Conservation (phyloP, 2,329 filamentous ascomycete genomes). For the Conoideocrella luteorostrata region DNA sequence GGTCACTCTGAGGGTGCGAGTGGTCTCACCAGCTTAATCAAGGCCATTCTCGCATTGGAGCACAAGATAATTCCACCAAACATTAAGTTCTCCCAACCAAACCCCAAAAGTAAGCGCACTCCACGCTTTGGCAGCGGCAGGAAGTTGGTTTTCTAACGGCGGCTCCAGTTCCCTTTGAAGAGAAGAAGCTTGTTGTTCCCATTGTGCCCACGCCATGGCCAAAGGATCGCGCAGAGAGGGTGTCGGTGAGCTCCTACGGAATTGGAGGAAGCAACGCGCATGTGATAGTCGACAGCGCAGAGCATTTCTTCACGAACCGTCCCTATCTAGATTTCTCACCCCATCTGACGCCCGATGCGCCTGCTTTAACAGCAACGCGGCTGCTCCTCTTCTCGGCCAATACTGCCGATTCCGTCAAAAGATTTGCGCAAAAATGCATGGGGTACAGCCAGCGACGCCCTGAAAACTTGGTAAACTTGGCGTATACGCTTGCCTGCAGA, state of each 20-base stretch:
- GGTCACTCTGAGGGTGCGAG: conserved; percentile 40
- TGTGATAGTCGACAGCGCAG: conserved; percentile 11
- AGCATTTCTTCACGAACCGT: conserved; percentile 10
- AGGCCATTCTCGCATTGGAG: conserved; percentile 34
- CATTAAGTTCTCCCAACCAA: conserved; percentile 27
- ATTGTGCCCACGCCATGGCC: conserved; percentile 25
- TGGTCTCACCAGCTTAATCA: conserved; percentile 37
- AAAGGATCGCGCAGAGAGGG: conserved; percentile 20
- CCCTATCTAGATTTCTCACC: too few relatives aligned
- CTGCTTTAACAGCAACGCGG: too few relatives aligned
- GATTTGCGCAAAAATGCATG: too few relatives aligned
- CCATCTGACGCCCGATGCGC: too few relatives aligned
- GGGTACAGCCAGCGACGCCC: too few relatives aligned
- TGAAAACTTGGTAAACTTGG: too few relatives aligned
- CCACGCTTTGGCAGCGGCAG: too few relatives aligned
- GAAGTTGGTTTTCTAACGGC: too few relatives aligned
- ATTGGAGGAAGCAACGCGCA: conserved; percentile 31
- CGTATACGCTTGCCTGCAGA: too few relatives aligned
- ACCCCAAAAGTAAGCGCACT: too few relatives aligned
- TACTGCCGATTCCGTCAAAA: too few relatives aligned
- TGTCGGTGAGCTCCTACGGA: conserved; percentile 28
- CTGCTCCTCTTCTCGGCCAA: too few relatives aligned
- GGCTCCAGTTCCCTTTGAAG: conserved; percentile 21
- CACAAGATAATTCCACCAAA: conserved; percentile 31
- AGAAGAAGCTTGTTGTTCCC: conserved; percentile 23